Percentiles rank a stretch among this genome's conserved stretches.
Conservation (phyloP, 2,329 filamentous ascomycete genomes). For the Trichoderma sp. region DNA sequence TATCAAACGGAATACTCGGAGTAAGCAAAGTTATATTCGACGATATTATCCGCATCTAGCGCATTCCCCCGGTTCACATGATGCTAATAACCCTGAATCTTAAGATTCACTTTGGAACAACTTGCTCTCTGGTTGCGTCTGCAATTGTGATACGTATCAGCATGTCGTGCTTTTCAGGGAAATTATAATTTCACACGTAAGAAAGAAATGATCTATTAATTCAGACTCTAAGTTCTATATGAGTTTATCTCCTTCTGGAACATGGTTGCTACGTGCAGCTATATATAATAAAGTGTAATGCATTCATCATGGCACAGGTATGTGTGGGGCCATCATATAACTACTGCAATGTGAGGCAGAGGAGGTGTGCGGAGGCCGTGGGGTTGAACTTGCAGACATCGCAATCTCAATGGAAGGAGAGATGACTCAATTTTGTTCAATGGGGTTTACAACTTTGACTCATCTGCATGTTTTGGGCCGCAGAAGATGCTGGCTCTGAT, state of each 20-base stretch:
- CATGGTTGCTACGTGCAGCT: not conserved
- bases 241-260: not conserved
- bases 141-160: not conserved
- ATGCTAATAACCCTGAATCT: not conserved
- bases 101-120: not conserved
- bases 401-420: not conserved
- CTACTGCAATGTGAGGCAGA: not conserved
- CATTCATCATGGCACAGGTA: not conserved
- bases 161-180: not conserved
- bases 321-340: not conserved
- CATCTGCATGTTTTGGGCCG: not conserved
- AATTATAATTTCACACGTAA: not conserved
- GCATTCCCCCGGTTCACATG: not conserved
- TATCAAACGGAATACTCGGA: not conserved
- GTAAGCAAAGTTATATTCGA: not conserved
- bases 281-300: not conserved
- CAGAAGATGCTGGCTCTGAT: not conserved
- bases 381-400: not conserved
- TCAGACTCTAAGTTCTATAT: not conserved
- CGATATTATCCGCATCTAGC: not conserved
- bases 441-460: not conserved
- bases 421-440: not conserved
- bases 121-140: not conserved
- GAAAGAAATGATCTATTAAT: not conserved
- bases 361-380: not conserved